Conservation (phyloP, 345 rosid species). For the Populus deltoides region DNA sequence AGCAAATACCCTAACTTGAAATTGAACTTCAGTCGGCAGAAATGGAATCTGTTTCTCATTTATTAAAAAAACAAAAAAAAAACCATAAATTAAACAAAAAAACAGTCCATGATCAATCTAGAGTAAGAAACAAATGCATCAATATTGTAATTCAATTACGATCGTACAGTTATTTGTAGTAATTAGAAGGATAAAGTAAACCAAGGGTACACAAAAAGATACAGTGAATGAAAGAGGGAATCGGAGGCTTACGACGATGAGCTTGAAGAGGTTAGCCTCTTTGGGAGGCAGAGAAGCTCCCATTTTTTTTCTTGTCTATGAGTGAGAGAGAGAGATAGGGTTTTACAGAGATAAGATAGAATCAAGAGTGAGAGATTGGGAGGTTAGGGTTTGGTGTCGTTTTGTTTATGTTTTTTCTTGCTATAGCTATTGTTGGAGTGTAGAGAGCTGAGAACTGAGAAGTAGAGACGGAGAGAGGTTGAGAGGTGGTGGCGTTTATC, state of each 20-base stretch:
- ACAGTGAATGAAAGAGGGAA: conserved; percentile 13
- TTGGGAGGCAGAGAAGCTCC: conserved; percentile 97
- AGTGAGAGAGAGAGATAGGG: background rate
- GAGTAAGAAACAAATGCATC: background rate
- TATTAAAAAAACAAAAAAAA: background rate
- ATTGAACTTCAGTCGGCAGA: background rate
- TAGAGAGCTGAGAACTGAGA: conserved; percentile 1
- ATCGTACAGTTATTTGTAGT: background rate
- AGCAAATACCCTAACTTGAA: background rate
- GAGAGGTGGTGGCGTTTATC: conserved; percentile 59
- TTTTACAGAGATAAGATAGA: conserved; percentile 11
- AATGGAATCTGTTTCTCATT: background rate
- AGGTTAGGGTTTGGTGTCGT: background rate
- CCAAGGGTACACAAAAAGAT: background rate
- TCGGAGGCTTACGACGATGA: conserved; percentile 82
- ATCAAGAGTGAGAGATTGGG: background rate
- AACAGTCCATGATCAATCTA: background rate
- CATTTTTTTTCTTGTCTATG: conserved; percentile 42
- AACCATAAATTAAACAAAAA: background rate
- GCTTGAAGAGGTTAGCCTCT: conserved; percentile 99
- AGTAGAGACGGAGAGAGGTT: conserved; percentile 2
- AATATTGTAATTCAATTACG: background rate
- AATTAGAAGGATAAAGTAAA: background rate
- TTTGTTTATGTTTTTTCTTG: background rate
- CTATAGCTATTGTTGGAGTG: background rate